Conservation (phyloP, 2,329 filamentous ascomycete species). For the Laburnicola sp. region DNA sequence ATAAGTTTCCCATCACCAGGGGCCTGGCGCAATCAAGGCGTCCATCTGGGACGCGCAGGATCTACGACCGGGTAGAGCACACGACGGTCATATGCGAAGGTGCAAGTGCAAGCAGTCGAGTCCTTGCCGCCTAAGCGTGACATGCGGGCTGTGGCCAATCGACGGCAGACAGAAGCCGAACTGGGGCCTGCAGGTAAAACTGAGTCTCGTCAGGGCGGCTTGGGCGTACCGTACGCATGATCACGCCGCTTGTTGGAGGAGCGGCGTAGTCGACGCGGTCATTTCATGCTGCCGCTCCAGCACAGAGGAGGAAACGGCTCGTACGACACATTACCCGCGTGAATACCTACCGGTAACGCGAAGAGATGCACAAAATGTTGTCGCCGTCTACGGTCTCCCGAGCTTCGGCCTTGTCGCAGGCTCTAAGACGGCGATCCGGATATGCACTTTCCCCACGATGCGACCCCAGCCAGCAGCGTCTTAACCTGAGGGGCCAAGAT, state of each 20-base stretch:
- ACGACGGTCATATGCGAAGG: constrained; percentile 5
- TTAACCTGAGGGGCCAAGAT: neutral
- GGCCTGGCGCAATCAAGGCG: constrained; percentile 8
- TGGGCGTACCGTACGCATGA: neutral
- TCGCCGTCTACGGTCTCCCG: neutral
- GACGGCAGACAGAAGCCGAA: neutral
- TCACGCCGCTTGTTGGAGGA: neutral
- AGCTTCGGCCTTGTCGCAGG: constrained; percentile 1
- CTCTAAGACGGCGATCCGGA: constrained; percentile 5
- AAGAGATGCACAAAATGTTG: no score
- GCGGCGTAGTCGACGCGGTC: neutral
- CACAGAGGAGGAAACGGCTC: neutral
- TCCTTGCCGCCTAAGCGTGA: constrained; percentile 3
- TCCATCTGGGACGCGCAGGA: constrained; percentile 4
- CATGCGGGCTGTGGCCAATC: constrained; percentile 9
- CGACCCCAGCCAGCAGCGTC: neutral
- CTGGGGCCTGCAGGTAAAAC: constrained; percentile 6
- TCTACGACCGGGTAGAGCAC: constrained; percentile 8
- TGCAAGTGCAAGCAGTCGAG: neutral
- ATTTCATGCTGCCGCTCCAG: neutral
- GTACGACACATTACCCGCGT: neutral
- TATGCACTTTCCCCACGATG: neutral
- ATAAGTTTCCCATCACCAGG: constrained; percentile 2
- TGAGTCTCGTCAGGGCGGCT: neutral
- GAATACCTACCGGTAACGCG: no score